Percentiles rank a stretch among this genome's conserved stretches.
phyloP scores from a whole-genome alignment of 148 eudicot species.

The Linanthus parryae region DNA sequence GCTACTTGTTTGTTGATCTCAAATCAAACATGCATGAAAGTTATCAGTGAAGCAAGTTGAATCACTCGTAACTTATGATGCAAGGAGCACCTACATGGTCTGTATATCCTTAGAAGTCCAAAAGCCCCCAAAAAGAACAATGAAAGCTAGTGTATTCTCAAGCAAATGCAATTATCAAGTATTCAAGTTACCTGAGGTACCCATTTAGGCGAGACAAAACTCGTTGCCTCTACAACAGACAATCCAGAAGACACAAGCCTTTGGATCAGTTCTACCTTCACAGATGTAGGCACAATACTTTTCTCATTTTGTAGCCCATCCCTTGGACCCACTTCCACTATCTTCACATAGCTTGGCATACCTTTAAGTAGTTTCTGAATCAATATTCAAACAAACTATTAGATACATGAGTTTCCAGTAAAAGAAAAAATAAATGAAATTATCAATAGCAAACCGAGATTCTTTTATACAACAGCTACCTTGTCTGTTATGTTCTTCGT shows the following conservation, averaged over 20 bases:
- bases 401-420: conserved; percentile 3
- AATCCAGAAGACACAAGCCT: conserved; percentile 82
- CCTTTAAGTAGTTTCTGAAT: conserved; percentile 55
- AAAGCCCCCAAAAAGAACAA: neutral
- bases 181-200: conserved; percentile 73
- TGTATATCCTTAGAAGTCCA: neutral
- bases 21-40: too few relatives aligned
- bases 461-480: conserved; percentile 28
- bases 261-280: conserved; percentile 79
- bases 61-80: too few relatives aligned
- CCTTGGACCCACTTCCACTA: conserved; percentile 96
- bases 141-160: conserved; percentile 2
- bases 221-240: conserved; percentile 92
- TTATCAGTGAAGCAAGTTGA: too few relatives aligned
- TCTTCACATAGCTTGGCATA: conserved; percentile 70
- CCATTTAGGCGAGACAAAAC: conserved; percentile 99
- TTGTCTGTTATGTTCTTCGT: conserved; percentile 29
- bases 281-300: conserved; percentile 66
- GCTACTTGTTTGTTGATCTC: too few relatives aligned
- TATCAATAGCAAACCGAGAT: neutral
- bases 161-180: neutral
- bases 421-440: neutral
- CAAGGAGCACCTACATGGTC: neutral
- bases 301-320: conserved; percentile 97
- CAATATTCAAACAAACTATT: conserved; percentile 17